phyloP scores from a whole-genome alignment of 345 rosid species.

The Populus nigra region DNA sequence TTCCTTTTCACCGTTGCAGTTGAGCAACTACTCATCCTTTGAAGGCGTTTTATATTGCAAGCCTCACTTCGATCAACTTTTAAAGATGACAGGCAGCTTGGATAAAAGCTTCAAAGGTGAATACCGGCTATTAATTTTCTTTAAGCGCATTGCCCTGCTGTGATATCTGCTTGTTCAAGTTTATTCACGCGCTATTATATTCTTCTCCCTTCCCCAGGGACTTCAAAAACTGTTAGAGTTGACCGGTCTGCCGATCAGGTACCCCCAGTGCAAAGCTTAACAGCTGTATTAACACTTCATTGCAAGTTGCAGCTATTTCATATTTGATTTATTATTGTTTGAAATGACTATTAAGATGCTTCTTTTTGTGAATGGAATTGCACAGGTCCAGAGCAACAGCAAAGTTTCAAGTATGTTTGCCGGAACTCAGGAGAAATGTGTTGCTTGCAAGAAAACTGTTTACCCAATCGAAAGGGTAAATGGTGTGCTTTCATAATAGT shows the following conservation, averaged over 20 bases:
- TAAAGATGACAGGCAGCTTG: constrained; percentile 73
- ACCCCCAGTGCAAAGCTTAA: neutral
- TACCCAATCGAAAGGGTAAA: constrained; percentile 71
- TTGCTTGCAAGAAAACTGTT: constrained; percentile 71
- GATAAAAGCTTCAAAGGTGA: constrained; percentile 76
- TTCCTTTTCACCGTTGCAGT: constrained; percentile 35
- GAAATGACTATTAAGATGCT: neutral
- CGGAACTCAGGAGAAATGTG: constrained; percentile 78
- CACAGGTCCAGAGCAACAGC: constrained; percentile 49
- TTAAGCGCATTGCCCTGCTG: neutral
- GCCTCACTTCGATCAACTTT: constrained; percentile 78
- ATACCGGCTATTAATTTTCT: neutral
- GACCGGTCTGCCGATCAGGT: constrained; percentile 60
- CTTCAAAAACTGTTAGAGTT: constrained; percentile 53
- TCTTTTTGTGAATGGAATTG: neutral
- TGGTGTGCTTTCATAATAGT: neutral
- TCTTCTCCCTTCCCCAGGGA: constrained; percentile 32
- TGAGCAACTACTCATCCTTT: constrained; percentile 59
- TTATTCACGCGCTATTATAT: neutral
- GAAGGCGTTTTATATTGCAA: constrained; percentile 77
- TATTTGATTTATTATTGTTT: neutral
- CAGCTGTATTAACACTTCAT: neutral
- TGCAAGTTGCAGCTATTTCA: neutral
- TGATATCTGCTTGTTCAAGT: neutral
- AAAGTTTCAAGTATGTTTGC: constrained; percentile 63